phyloP scores from a whole-genome alignment of 1,139 yeast species.

The Kurtzmaniella quercitrusa region DNA sequence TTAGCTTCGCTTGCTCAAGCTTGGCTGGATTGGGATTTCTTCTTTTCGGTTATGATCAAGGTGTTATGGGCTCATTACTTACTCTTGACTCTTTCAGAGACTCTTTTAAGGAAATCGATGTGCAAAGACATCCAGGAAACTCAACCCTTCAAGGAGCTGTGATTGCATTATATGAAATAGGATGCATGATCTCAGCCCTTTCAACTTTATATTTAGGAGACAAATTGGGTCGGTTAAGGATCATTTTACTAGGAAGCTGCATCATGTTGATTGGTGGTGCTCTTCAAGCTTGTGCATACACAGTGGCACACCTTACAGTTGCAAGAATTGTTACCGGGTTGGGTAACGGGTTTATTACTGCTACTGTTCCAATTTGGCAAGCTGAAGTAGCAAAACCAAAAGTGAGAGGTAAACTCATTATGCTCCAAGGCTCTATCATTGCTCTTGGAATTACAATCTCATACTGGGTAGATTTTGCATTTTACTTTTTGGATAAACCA shows the following conservation, averaged over 20 bases:
- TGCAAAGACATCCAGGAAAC: slow-evolving; percentile 15
- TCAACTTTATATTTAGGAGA: slow-evolving; percentile 34
- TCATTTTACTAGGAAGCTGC: slow-evolving; percentile 27
- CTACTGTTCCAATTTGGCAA: slow-evolving; percentile 38
- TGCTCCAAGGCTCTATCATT: slow-evolving; percentile 35
- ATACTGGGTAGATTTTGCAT: slow-evolving; percentile 44
- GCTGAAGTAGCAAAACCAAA: slow-evolving; percentile 34
- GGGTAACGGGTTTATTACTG: slow-evolving; percentile 36
- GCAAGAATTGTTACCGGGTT: slow-evolving; percentile 43
- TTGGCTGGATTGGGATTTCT: slow-evolving; percentile 31
- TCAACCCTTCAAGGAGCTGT: slow-evolving; percentile 32
- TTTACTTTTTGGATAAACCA: slow-evolving; percentile 28
- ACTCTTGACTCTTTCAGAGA: slow-evolving; percentile 34
- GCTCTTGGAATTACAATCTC: slow-evolving; percentile 38
- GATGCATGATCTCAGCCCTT: slow-evolving; percentile 32
- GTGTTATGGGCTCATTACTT: slow-evolving; percentile 45
- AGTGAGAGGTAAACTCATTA: slow-evolving; percentile 30
- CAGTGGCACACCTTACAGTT: slow-evolving; percentile 30
- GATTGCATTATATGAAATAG: slow-evolving; percentile 35
- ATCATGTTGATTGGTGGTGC: slow-evolving; percentile 35
- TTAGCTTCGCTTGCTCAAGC: slow-evolving; percentile 23
- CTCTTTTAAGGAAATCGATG: slow-evolving; percentile 34
- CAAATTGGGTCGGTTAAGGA: slow-evolving; percentile 27
- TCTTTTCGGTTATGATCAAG: slow-evolving; percentile 46
- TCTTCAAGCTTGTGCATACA: slow-evolving; percentile 29